These are phyloP conservation scores for Astragalus glycyphyllos DNA, from an alignment of 306 rosid species.

Conservation along the genomic window DNA sequence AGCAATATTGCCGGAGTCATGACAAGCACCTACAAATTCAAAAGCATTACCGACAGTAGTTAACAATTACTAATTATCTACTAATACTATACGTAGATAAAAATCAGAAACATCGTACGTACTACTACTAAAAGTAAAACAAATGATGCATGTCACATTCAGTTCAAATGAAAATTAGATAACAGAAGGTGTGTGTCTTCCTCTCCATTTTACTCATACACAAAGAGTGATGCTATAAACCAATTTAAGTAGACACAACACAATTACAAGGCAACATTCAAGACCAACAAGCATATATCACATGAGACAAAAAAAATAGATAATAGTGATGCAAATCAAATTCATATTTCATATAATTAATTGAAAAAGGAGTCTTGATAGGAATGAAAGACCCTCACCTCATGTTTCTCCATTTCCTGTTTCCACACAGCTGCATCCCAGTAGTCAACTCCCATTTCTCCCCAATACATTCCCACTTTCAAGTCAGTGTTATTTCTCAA, in stretches of 20 bases:
- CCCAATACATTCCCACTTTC: slow-evolving; percentile 73
- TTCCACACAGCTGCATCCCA: slow-evolving; percentile 71
- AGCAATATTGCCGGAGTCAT: slow-evolving; percentile 88
- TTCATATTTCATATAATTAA: no score
- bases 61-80: background rate
- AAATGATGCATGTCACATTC: background rate
- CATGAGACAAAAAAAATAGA: background rate
- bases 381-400: slow-evolving; percentile 56
- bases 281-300: background rate
- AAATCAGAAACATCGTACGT: slow-evolving; percentile 28
- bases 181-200: background rate
- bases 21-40: slow-evolving; percentile 69
- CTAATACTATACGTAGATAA: slow-evolving; percentile 5
- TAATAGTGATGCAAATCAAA: background rate
- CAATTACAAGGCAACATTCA: background rate
- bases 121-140: background rate
- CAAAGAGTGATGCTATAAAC: background rate
- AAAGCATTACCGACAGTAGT: slow-evolving; percentile 28
- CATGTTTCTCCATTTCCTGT: slow-evolving; percentile 56
- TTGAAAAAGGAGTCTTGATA: slow-evolving; percentile 1
- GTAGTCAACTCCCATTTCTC: slow-evolving; percentile 75
- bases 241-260: no score
- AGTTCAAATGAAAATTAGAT: background rate
- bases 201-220: background rate
- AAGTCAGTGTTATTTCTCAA: slow-evolving; percentile 68